Conservation (phyloP, 2,329 filamentous ascomycete species). For the Colletotrichum sp. region DNA sequence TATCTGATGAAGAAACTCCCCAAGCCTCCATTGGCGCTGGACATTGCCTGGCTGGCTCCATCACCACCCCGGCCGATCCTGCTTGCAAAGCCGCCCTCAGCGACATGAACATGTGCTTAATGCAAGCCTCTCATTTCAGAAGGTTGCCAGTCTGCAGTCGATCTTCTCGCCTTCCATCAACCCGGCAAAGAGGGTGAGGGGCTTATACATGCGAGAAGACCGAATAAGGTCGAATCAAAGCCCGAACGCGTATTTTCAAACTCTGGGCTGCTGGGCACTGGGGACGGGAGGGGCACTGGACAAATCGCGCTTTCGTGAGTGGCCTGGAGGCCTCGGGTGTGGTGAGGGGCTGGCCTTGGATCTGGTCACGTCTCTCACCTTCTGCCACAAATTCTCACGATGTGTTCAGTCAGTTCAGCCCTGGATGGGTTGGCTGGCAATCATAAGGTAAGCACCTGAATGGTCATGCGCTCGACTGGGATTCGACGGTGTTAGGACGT, state of each 20-base stretch:
- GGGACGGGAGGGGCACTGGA: not conserved
- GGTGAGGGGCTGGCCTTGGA: not conserved
- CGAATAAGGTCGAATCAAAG: not conserved
- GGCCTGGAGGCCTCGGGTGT: not conserved
- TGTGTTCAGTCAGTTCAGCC: not conserved
- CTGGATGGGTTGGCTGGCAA: not conserved
- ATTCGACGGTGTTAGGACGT: not conserved
- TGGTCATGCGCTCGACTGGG: not conserved
- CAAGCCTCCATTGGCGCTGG: not conserved
- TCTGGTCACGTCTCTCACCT: not conserved
- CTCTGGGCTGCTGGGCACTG: not conserved
- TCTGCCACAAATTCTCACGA: not conserved
- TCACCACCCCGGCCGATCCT: not conserved
- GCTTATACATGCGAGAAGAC: not conserved
- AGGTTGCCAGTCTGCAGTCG: not conserved
- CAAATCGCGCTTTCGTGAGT: not conserved
- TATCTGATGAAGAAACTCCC: not conserved
- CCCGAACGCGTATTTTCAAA: not conserved
- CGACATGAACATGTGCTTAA: conserved; percentile 3
- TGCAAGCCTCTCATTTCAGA: not conserved
- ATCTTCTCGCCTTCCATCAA: not conserved
- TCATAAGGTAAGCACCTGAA: not conserved
- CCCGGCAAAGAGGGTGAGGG: not conserved
- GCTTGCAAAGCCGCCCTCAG: not conserved
- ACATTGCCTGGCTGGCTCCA: not conserved